A percentile compares a stretch with the other conserved stretches of the same genome.
phyloP scores from a whole-genome alignment of 129 eudicot species.

The Pittosporum tobira region DNA sequence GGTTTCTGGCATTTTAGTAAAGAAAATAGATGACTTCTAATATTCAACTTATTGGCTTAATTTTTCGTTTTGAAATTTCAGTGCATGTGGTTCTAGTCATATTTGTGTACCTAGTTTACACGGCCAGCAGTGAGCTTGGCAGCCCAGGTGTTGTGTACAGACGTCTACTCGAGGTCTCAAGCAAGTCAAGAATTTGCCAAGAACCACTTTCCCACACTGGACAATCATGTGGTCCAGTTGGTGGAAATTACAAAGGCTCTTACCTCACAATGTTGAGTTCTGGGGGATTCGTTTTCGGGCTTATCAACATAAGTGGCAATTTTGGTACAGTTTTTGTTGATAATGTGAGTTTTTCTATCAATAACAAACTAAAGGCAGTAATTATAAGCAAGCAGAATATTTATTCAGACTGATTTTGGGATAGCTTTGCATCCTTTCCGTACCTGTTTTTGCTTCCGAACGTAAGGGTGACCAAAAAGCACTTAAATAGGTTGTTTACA shows the following conservation, averaged over 20 bases:
- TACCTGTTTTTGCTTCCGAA: neutral
- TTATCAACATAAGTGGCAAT: conserved; percentile 93
- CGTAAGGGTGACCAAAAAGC: neutral
- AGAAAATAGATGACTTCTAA: too few relatives aligned
- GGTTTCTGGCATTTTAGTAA: too few relatives aligned
- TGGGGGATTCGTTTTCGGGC: conserved; percentile 87
- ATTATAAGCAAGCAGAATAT: neutral
- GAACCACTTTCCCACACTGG: conserved; percentile 74
- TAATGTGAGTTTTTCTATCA: conserved; percentile 40
- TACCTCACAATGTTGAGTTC: conserved; percentile 90
- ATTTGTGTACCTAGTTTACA: conserved; percentile 88
- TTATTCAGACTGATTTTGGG: neutral
- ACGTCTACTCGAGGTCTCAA: conserved; percentile 71
- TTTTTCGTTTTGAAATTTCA: conserved; percentile 19
- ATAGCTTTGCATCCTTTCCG: neutral
- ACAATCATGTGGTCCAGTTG: conserved; percentile 85
- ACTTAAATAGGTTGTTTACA: neutral
- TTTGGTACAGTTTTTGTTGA: conserved; percentile 97
- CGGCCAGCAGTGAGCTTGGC: conserved; percentile 83
- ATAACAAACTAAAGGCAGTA: neutral
- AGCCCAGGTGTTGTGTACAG: conserved; percentile 67
- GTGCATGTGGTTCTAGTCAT: conserved; percentile 87
- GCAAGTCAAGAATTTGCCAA: conserved; percentile 59
- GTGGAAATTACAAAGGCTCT: conserved; percentile 82
- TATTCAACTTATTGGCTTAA: neutral